phyloP scores from a whole-genome alignment of 345 rosid species.

The Citrus inodora region DNA sequence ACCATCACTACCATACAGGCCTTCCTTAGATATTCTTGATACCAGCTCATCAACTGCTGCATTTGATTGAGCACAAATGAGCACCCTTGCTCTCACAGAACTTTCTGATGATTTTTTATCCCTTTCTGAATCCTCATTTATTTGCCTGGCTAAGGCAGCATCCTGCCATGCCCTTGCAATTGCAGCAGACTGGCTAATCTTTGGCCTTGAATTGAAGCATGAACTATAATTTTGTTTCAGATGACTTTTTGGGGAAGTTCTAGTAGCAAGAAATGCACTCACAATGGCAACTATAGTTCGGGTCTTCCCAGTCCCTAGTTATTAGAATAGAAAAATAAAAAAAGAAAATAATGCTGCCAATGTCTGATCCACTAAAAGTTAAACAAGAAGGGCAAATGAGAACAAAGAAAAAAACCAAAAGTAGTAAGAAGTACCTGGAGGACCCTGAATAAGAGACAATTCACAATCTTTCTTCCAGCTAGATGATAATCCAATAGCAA shows the following conservation, averaged over 20 bases:
- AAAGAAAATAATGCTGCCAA: not conserved
- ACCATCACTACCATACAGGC: constrained; percentile 86
- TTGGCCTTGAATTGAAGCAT: constrained; percentile 41
- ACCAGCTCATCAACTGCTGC: constrained; percentile 99
- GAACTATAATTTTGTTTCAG: constrained; percentile 38
- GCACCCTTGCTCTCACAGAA: constrained; percentile 68
- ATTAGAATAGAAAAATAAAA: constrained; percentile 12
- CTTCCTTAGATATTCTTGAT: constrained; percentile 70
- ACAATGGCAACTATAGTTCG: constrained; percentile 91
- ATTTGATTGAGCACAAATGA: constrained; percentile 96
- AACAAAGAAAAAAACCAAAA: not conserved
- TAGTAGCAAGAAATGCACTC: constrained; percentile 73
- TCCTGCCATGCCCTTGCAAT: constrained; percentile 93
- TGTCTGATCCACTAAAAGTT: not conserved
- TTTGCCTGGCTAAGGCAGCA: constrained; percentile 88
- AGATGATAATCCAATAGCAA: constrained; percentile 51
- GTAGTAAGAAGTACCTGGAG: constrained; percentile 65
- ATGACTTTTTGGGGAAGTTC: constrained; percentile 25
- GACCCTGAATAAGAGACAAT: constrained; percentile 94
- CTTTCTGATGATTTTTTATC: constrained; percentile 41
- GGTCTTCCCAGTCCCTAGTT: constrained; percentile 95
- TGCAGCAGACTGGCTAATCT: constrained; percentile 64
- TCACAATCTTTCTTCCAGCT: constrained; percentile 50
- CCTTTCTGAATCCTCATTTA: constrained; percentile 50
- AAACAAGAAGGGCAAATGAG: not conserved